phyloP scores from a whole-genome alignment of 352 stramenopile species.

The Phytopythium delawarense region DNA sequence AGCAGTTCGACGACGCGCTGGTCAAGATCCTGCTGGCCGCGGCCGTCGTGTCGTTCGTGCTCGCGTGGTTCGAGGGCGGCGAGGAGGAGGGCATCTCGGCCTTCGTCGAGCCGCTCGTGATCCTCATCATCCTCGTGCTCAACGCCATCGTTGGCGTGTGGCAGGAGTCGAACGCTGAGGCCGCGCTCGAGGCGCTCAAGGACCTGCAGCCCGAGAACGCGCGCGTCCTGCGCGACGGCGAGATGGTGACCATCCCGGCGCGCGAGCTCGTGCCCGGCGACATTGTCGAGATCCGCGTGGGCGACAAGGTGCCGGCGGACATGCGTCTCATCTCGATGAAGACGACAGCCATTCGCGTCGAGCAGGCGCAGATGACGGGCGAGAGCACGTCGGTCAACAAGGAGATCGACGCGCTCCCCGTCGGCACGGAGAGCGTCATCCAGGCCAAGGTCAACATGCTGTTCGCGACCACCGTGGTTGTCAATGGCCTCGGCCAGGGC shows the following conservation, averaged over 20 bases:
- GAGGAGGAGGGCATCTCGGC: slow-evolving; percentile 80
- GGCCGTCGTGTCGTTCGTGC: slow-evolving; percentile 91
- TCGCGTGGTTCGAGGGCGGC: slow-evolving; percentile 91
- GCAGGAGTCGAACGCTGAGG: slow-evolving; percentile 93
- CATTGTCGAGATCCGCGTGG: slow-evolving; percentile 94
- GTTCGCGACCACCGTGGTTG: slow-evolving; percentile 97
- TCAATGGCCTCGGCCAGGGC: slow-evolving; percentile 90
- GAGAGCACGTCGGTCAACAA: slow-evolving; percentile 95
- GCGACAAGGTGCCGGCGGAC: slow-evolving; percentile 97
- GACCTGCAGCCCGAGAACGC: slow-evolving; percentile 93
- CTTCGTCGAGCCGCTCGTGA: slow-evolving; percentile 97
- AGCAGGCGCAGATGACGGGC: slow-evolving; percentile 97
- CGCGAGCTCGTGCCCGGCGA: slow-evolving; percentile 96
- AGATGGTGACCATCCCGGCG: slow-evolving; percentile 82
- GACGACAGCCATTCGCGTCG: slow-evolving; percentile 91
- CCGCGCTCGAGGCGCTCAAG: slow-evolving; percentile 94
- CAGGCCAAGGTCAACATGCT: slow-evolving; percentile 96
- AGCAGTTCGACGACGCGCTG: slow-evolving; percentile 99
- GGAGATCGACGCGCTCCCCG: slow-evolving; percentile 70
- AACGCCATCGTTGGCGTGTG: slow-evolving; percentile 97
- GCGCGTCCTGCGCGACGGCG: slow-evolving; percentile 83
- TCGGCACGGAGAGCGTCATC: slow-evolving; percentile 74
- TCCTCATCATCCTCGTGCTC: slow-evolving; percentile 95
- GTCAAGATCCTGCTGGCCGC: slow-evolving; percentile 98
- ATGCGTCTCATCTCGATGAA: slow-evolving; percentile 94